Conservation (phyloP, 495 filamentous ascomycete species). For the Paragyromitra xinjiangensis region DNA sequence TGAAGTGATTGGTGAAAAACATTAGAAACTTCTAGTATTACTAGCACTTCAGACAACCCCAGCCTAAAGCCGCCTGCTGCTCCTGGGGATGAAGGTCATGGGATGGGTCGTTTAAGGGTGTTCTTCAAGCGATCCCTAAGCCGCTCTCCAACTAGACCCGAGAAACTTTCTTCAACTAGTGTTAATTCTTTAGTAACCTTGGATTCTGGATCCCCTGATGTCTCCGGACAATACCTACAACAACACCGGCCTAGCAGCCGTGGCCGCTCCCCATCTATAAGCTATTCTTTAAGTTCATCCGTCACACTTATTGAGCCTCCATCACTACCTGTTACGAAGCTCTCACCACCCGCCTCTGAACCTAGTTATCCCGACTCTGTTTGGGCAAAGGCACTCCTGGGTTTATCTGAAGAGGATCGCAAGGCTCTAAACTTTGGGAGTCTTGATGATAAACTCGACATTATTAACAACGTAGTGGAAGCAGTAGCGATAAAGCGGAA, state of each 20-base stretch:
- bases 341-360: not conserved
- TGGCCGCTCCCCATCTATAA: not conserved
- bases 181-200: not conserved
- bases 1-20: not conserved
- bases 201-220: not conserved
- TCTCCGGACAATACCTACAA: not conserved
- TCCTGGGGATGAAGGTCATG: not conserved
- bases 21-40: no score
- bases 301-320: not conserved
- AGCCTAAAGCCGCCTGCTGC: not conserved
- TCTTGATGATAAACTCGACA: not conserved
- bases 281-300: not conserved
- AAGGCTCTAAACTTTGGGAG: not conserved
- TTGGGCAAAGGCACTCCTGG: slow-evolving; percentile 9
- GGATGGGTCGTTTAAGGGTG: not conserved
- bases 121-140: not conserved
- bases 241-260: not conserved
- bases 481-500: not conserved
- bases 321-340: not conserved
- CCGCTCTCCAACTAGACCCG: not conserved
- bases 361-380: not conserved
- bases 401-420: not conserved
- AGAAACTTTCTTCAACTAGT: not conserved
- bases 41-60: not conserved
- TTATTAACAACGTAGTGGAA: not conserved